These are phyloP conservation scores for Kwoniella europaea DNA, from an alignment of 768 basidiomycete species.

Conservation along the genomic window DNA sequence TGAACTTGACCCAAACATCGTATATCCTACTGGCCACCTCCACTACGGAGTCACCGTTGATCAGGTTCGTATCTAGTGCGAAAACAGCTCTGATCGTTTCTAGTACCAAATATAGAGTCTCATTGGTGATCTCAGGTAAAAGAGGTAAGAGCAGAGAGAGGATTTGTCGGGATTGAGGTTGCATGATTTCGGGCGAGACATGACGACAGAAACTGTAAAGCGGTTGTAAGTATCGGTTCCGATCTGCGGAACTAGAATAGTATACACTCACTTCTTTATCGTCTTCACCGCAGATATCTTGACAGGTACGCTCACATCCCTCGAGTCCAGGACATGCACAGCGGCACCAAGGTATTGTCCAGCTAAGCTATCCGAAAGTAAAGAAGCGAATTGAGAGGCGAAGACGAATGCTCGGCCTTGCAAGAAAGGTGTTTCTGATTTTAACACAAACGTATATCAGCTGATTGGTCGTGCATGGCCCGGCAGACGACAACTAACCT, in stretches of 20 bases:
- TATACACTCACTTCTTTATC: slow-evolving; percentile 76
- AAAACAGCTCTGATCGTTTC: slow-evolving; percentile 82
- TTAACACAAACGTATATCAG: background rate
- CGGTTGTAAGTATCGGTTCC: slow-evolving; percentile 60
- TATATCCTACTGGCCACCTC: slow-evolving; percentile 72
- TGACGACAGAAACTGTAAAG: slow-evolving; percentile 60
- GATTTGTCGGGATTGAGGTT: slow-evolving; percentile 73
- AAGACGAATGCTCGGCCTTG: slow-evolving; percentile 95
- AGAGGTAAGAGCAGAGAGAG: slow-evolving; percentile 83
- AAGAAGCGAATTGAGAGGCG: slow-evolving; percentile 80
- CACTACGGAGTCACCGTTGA: slow-evolving; percentile 64
- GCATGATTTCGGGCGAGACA: slow-evolving; percentile 65
- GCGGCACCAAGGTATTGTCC: slow-evolving; percentile 87
- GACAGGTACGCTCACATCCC: slow-evolving; percentile 76
- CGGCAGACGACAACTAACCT: slow-evolving; percentile 63
- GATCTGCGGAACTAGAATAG: slow-evolving; percentile 2
- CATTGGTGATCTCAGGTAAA: slow-evolving; percentile 76
- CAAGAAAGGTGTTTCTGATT: slow-evolving; percentile 81
- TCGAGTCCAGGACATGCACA: slow-evolving; percentile 78
- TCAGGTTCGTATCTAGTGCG: slow-evolving; percentile 68
- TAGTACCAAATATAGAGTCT: slow-evolving; percentile 83
- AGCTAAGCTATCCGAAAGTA: slow-evolving; percentile 73
- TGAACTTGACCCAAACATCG: slow-evolving; percentile 84
- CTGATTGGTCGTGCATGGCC: slow-evolving; percentile 65
- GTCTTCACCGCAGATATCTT: slow-evolving; percentile 95